A percentile compares a stretch with the other conserved stretches of the same genome.
Evolutionary conservation across 768 basidiomycete genomes (phyloP).

Genomic region (Cytidiella melzeri): DNA sequence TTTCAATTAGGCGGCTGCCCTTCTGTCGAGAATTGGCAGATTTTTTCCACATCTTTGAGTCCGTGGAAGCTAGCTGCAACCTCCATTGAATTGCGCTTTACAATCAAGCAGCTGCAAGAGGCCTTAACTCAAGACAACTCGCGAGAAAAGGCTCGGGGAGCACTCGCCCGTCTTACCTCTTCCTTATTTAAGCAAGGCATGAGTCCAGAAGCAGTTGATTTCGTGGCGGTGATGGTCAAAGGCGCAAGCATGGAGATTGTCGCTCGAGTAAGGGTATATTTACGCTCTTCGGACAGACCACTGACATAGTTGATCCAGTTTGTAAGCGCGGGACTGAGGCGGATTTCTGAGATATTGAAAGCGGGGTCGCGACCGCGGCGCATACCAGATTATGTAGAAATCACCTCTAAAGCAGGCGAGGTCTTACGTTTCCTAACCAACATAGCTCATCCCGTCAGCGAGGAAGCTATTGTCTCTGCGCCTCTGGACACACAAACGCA

Average conservation of each 20-base stretch:
- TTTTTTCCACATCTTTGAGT: conserved; percentile 61
- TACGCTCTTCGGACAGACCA: background rate
- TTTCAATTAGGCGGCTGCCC: background rate
- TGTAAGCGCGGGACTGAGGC: conserved; percentile 66
- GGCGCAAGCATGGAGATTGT: conserved; percentile 63
- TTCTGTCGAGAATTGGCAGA: conserved; percentile 34
- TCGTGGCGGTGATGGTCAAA: conserved; percentile 76
- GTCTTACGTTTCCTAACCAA: conserved; percentile 63
- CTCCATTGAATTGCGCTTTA: conserved; percentile 71
- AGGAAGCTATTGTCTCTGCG: conserved; percentile 35
- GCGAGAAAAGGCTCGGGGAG: conserved; percentile 47
- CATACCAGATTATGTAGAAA: conserved; percentile 33
- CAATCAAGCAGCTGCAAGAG: conserved; percentile 66
- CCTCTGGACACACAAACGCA: conserved; percentile 50
- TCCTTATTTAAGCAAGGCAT: conserved; percentile 69
- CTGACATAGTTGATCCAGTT: conserved; percentile 39
- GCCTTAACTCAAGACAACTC: conserved; percentile 54
- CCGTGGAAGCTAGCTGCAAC: conserved; percentile 84
- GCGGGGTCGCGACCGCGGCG: conserved; percentile 23
- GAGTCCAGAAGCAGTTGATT: conserved; percentile 74
- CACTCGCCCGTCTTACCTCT: conserved; percentile 59
- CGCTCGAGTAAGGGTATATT: conserved; percentile 44
- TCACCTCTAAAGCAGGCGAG: conserved; percentile 48
- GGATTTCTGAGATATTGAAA: conserved; percentile 52
- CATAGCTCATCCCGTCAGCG: conserved; percentile 60